A percentile compares a stretch with the other conserved stretches of the same genome.
Conservation (phyloP, 1,284 basidiomycete genomes). For the Pholiota adiposa region DNA sequence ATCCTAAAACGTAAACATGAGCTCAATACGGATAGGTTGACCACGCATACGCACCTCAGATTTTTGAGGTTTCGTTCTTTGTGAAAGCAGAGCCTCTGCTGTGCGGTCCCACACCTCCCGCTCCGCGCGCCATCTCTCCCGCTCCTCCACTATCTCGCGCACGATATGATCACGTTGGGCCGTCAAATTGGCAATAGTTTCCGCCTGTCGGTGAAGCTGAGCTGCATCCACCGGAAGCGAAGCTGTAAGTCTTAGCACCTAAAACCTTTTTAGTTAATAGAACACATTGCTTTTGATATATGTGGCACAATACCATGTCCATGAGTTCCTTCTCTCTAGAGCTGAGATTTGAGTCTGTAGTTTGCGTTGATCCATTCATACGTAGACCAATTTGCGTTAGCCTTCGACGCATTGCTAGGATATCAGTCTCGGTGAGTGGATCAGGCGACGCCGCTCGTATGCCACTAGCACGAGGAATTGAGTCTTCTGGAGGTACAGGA, state of each 20-base stretch:
- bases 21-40: slow-evolving; percentile 4
- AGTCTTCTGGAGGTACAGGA: slow-evolving; percentile 22
- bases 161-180: slow-evolving; percentile 63
- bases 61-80: slow-evolving; percentile 44
- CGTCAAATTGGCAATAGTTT: slow-evolving; percentile 57
- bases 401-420: slow-evolving; percentile 31
- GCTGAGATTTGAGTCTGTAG: slow-evolving; percentile 20
- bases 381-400: slow-evolving; percentile 27
- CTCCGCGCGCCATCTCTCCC: slow-evolving; percentile 61
- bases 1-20: slow-evolving; percentile 43
- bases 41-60: slow-evolving; percentile 43
- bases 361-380: slow-evolving; percentile 4
- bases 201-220: slow-evolving; percentile 65
- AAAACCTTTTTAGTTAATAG: slow-evolving; percentile 9
- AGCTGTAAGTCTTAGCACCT: slow-evolving; percentile 58
- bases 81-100: slow-evolving; percentile 62
- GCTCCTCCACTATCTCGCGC: slow-evolving; percentile 54
- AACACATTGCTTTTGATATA: slow-evolving; percentile 11
- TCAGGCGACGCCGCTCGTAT: slow-evolving; percentile 26
- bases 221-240: slow-evolving; percentile 39
- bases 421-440: slow-evolving; percentile 32
- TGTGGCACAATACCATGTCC: slow-evolving; percentile 51
- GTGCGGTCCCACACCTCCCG: slow-evolving; percentile 62
- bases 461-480: not conserved
- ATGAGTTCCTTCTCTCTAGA: slow-evolving; percentile 54